Evolutionary conservation across 179 eudicot genomes (phyloP).

Genomic region (Gypsophila paniculata): DNA sequence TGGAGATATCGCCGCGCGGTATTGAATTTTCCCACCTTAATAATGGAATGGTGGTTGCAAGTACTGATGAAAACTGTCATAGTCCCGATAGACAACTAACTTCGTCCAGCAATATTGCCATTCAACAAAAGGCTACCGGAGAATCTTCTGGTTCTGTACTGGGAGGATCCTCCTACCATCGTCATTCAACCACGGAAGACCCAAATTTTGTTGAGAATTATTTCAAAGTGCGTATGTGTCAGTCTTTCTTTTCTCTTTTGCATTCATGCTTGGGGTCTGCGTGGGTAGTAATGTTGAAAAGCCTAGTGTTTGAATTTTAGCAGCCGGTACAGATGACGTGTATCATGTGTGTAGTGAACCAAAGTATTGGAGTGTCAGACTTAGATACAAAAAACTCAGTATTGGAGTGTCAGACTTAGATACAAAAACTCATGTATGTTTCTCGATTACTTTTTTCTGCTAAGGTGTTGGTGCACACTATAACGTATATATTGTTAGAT

Average conservation of each 20-base stretch:
- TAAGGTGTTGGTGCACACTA: neutral
- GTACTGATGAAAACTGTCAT: slow-evolving; percentile 24
- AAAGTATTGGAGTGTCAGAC: neutral
- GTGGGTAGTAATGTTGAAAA: neutral
- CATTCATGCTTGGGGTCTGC: neutral
- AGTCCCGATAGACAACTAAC: slow-evolving; percentile 37
- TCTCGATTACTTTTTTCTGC: neutral
- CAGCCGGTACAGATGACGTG: neutral
- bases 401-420: neutral
- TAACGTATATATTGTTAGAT: neutral
- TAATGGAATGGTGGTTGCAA: slow-evolving; percentile 25
- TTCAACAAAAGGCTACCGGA: slow-evolving; percentile 25
- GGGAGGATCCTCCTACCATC: slow-evolving; percentile 35
- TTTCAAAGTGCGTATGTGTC: slow-evolving; percentile 58
- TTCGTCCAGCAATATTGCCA: slow-evolving; percentile 32
- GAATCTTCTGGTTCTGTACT: slow-evolving; percentile 40
- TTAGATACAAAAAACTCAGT: slow-evolving; percentile 2
- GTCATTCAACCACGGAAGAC: slow-evolving; percentile 66
- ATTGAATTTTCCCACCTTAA: slow-evolving; percentile 26
- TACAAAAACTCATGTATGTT: neutral
- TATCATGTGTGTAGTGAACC: neutral
- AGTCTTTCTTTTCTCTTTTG: neutral
- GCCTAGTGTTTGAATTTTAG: neutral
- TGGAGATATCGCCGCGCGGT: slow-evolving; percentile 32
- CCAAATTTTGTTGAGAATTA: slow-evolving; percentile 92